These are phyloP conservation scores for Ogataea nonfermentans DNA, from an alignment of 805 yeast genomes.

Conservation along the genomic window DNA sequence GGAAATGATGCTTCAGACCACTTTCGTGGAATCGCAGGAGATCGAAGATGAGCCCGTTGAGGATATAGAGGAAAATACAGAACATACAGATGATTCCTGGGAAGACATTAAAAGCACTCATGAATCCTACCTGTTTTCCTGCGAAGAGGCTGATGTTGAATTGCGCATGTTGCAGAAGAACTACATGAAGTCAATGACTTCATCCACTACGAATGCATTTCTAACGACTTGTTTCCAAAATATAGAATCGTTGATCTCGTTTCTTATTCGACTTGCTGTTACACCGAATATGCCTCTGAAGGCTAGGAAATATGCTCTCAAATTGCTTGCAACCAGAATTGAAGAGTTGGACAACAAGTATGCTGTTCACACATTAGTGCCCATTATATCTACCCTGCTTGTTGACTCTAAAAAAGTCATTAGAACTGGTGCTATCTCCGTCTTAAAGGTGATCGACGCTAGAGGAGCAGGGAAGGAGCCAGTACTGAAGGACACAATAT, in stretches of 20 bases:
- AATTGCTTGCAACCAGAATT: constrained; percentile 37
- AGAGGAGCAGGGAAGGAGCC: constrained; percentile 41
- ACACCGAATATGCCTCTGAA: constrained; percentile 59
- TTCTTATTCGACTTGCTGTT: constrained; percentile 53
- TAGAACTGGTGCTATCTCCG: constrained; percentile 43
- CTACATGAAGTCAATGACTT: constrained; percentile 43
- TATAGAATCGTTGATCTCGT: constrained; percentile 45
- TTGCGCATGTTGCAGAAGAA: constrained; percentile 42
- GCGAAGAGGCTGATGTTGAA: constrained; percentile 34
- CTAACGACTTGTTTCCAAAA: constrained; percentile 20
- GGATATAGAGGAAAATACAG: constrained; percentile 23
- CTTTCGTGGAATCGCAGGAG: constrained; percentile 40
- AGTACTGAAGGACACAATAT: constrained; percentile 54
- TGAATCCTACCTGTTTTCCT: constrained; percentile 37
- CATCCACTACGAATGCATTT: constrained; percentile 17
- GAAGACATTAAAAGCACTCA: constrained; percentile 14
- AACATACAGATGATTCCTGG: constrained; percentile 19
- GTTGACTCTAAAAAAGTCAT: constrained; percentile 49
- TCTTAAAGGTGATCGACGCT: constrained; percentile 37
- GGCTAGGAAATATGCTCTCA: constrained; percentile 51
- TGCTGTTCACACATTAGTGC: constrained; percentile 53
- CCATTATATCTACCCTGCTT: constrained; percentile 55
- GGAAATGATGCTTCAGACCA: constrained; percentile 68
- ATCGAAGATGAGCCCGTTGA: constrained; percentile 22
- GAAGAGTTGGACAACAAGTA: constrained; percentile 34